phyloP scores from a whole-genome alignment of 768 basidiomycete genomes.

The Lentinus tigrinus region DNA sequence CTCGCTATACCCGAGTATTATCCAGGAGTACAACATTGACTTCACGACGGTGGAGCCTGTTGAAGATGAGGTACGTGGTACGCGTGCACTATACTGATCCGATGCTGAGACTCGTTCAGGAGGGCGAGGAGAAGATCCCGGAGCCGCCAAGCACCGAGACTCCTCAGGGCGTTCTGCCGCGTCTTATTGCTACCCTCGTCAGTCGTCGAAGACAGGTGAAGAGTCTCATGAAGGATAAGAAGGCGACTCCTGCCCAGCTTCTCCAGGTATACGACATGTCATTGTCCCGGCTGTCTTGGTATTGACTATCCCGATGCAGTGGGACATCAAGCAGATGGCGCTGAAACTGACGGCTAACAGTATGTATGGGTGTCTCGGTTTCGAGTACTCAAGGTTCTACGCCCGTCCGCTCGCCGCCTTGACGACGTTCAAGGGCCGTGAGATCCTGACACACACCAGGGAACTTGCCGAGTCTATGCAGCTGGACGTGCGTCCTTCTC shows the following conservation, averaged over 20 bases:
- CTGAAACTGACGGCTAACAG: conserved; percentile 98
- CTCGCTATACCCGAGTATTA: conserved; percentile 97
- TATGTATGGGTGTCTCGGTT: conserved; percentile 99
- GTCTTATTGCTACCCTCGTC: conserved; percentile 96
- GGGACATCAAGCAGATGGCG: conserved; percentile 96
- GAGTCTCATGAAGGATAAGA: conserved; percentile 88
- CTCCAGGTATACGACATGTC: conserved; percentile 60
- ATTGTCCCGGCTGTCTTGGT: neutral
- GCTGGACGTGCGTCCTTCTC: conserved; percentile 69
- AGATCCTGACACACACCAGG: conserved; percentile 90
- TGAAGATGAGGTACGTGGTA: conserved; percentile 47
- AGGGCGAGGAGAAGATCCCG: conserved; percentile 81
- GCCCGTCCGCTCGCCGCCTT: conserved; percentile 95
- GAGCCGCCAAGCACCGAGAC: conserved; percentile 77
- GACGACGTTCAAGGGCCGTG: conserved; percentile 96
- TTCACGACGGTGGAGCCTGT: conserved; percentile 90
- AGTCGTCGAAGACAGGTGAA: conserved; percentile 89
- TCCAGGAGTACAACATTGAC: conserved; percentile 99
- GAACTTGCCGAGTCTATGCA: conserved; percentile 89
- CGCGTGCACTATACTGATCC: neutral
- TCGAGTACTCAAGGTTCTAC: conserved; percentile 95
- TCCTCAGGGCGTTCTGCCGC: conserved; percentile 87
- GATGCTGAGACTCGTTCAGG: conserved; percentile 28
- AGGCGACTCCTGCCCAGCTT: conserved; percentile 67
- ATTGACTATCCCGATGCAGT: conserved; percentile 46